phyloP scores from a whole-genome alignment of 2,329 filamentous ascomycete species.

The Thielaviopsis cerberus region DNA sequence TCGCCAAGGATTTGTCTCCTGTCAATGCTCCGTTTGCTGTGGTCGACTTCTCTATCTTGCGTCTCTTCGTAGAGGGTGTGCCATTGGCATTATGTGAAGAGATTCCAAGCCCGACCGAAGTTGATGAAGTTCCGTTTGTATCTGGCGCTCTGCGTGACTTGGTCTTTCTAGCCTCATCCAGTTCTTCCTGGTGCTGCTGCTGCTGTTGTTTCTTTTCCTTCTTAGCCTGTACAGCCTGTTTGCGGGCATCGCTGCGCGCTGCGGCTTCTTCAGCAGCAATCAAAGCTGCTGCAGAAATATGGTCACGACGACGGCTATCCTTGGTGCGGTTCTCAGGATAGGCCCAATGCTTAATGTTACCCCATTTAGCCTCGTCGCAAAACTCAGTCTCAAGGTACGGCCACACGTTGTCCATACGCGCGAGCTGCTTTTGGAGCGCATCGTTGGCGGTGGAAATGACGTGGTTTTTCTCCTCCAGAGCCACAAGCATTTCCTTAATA shows the following conservation, averaged over 20 bases:
- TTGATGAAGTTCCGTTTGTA: conserved; percentile 28
- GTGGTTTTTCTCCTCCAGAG: conserved; percentile 93
- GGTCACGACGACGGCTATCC: conserved; percentile 60
- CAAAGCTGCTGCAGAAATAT: conserved; percentile 58
- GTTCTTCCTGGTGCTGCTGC: conserved; percentile 28
- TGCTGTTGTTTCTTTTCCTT: conserved; percentile 52
- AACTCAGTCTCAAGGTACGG: conserved; percentile 75
- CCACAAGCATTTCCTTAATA: conserved; percentile 69
- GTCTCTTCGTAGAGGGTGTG: conserved; percentile 49
- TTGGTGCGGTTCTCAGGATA: conserved; percentile 70
- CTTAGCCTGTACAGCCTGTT: conserved; percentile 62
- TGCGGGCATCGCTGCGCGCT: conserved; percentile 64
- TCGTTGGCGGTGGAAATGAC: conserved; percentile 87
- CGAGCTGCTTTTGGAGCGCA: conserved; percentile 66
- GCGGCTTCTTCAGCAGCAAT: conserved; percentile 68
- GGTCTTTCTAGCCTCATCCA: conserved; percentile 36
- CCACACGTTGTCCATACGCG: conserved; percentile 72
- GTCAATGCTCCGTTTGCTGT: not conserved
- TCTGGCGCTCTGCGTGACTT: conserved; percentile 23
- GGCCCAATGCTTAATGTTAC: conserved; percentile 85
- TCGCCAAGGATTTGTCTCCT: conserved; percentile 26
- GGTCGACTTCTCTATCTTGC: conserved; percentile 53
- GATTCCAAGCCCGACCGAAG: conserved; percentile 45
- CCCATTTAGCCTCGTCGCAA: conserved; percentile 83
- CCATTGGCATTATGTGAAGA: conserved; percentile 25